A percentile compares a stretch with the other conserved stretches of the same genome.
Evolutionary conservation across 1,284 basidiomycete species (phyloP).

Genomic region (Ceratobasidium sp.): DNA sequence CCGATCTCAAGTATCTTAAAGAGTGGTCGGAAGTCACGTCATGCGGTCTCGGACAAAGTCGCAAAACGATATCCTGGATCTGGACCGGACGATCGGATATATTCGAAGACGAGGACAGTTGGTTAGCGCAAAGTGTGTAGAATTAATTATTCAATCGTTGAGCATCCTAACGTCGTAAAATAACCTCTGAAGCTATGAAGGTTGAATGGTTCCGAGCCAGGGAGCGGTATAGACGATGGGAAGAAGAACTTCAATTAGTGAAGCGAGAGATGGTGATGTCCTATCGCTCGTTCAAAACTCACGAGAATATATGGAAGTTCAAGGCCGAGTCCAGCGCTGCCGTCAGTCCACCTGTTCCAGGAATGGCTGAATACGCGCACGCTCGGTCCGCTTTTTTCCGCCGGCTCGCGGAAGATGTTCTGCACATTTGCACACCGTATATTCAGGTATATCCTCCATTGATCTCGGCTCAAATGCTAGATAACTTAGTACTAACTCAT

Average conservation of each 20-base stretch:
- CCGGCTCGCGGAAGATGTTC: neutral
- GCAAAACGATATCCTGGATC: neutral
- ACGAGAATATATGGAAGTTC: neutral
- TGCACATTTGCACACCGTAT: neutral
- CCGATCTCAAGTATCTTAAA: neutral
- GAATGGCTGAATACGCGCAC: neutral
- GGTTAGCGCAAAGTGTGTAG: neutral
- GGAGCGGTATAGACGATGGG: slow-evolving; percentile 24
- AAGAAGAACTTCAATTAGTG: slow-evolving; percentile 12
- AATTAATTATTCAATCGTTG: neutral
- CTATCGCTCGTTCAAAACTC: neutral
- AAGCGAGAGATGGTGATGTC: slow-evolving; percentile 36
- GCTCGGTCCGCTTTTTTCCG: neutral
- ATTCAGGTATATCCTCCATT: neutral
- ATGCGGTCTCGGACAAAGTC: neutral
- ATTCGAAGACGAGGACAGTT: neutral
- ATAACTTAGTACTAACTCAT: too few relatives aligned
- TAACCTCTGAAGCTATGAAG: neutral
- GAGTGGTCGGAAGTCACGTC: neutral
- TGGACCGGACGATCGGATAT: neutral
- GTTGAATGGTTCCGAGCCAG: slow-evolving; percentile 21
- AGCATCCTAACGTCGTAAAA: neutral
- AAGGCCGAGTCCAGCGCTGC: neutral
- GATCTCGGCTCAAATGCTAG: neutral
- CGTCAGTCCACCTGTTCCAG: neutral